Evolutionary conservation across 495 filamentous ascomycete genomes (phyloP).

Genomic region (Aspergillus steynii): DNA sequence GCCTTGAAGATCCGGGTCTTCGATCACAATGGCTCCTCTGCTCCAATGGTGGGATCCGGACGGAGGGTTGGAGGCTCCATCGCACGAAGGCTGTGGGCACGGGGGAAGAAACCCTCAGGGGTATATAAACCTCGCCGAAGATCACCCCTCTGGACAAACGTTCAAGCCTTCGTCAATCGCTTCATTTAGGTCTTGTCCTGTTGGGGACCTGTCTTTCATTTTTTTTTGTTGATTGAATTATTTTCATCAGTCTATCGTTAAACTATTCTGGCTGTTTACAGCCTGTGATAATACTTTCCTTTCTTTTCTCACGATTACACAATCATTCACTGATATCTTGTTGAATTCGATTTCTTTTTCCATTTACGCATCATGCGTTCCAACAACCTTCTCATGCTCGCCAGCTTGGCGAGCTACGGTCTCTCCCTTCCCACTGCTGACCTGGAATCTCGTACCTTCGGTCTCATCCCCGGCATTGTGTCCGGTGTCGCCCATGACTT

Average conservation of each 20-base stretch:
- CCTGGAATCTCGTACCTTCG: slow-evolving; percentile 33
- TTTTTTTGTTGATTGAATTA: slow-evolving; percentile 20
- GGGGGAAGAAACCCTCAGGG: slow-evolving; percentile 28
- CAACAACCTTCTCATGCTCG: slow-evolving; percentile 35
- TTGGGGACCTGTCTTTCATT: slow-evolving; percentile 25
- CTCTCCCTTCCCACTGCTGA: slow-evolving; percentile 35
- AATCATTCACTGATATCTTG: slow-evolving; percentile 18
- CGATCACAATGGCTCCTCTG: slow-evolving; percentile 17
- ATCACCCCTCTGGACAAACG: slow-evolving; percentile 23
- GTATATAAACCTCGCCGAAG: slow-evolving; percentile 42
- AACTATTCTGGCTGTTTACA: slow-evolving; percentile 25
- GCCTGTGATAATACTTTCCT: slow-evolving; percentile 20
- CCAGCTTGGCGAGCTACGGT: slow-evolving; percentile 38
- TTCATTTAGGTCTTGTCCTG: slow-evolving; percentile 23
- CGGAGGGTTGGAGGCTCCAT: slow-evolving; percentile 20
- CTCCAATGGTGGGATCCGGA: slow-evolving; percentile 18
- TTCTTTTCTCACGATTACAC: slow-evolving; percentile 20
- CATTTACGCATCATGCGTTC: slow-evolving; percentile 38
- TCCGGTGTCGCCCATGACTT: slow-evolving; percentile 14
- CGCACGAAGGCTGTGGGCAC: slow-evolving; percentile 11
- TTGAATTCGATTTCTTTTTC: slow-evolving; percentile 17
- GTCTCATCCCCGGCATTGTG: slow-evolving; percentile 21
- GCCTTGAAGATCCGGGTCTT: slow-evolving; percentile 27
- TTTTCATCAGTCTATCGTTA: slow-evolving; percentile 42
- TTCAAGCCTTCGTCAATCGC: slow-evolving; percentile 26